Percentiles rank a stretch among this genome's conserved stretches.
These are phyloP conservation scores for Alternaria brassicicola DNA, from an alignment of 2,329 filamentous ascomycete species.

Conservation along the genomic window DNA sequence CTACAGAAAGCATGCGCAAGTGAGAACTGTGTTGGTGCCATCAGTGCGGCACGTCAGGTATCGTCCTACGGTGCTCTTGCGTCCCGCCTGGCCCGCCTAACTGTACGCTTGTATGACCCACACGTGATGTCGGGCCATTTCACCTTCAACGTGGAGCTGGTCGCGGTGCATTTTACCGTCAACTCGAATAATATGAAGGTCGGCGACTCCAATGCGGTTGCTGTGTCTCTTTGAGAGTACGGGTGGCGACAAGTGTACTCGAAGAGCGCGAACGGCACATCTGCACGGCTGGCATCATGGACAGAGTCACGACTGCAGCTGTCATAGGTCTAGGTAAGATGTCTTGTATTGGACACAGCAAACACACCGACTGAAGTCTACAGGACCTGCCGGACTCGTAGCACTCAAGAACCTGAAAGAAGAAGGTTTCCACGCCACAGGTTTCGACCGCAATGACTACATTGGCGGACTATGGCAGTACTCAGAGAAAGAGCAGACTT, in stretches of 20 bases:
- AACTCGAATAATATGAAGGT: neutral
- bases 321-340: constrained; percentile 20
- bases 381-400: constrained; percentile 22
- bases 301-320: constrained; percentile 4
- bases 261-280: neutral
- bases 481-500: constrained; percentile 27
- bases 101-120: neutral
- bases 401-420: constrained; percentile 28
- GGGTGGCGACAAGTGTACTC: neutral
- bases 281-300: neutral
- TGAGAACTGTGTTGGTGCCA: neutral
- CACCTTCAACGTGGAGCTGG: neutral
- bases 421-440: constrained; percentile 28
- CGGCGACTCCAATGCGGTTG: neutral
- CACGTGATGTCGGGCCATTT: neutral
- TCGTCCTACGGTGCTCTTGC: neutral
- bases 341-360: neutral
- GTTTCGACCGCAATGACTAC: constrained; percentile 28
- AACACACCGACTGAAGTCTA: neutral
- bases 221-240: neutral
- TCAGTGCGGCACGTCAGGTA: neutral
- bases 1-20: neutral
- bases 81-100: neutral
- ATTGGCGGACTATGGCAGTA: constrained; percentile 34
- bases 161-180: neutral